phyloP scores from a whole-genome alignment of 1,284 basidiomycete species.

The Puccinia sorghi region DNA sequence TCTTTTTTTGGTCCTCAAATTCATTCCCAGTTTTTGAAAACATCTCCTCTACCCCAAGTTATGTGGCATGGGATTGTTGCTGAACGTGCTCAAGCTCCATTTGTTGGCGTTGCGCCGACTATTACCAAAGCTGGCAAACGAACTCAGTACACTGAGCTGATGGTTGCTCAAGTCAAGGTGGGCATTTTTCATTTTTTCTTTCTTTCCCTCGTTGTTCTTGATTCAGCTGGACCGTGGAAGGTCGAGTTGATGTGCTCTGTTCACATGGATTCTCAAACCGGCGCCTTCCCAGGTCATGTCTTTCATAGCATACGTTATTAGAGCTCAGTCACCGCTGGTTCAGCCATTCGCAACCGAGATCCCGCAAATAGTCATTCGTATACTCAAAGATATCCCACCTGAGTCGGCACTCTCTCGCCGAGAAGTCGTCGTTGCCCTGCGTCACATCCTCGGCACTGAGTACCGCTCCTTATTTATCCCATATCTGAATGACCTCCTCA shows the following conservation, averaged over 20 bases:
- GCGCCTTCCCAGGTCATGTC: slow-evolving; percentile 72
- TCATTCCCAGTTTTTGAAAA: slow-evolving; percentile 63
- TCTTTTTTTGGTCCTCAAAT: neutral
- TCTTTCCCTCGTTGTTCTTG: slow-evolving; percentile 1
- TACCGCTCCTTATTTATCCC: slow-evolving; percentile 78
- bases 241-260: neutral
- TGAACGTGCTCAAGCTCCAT: slow-evolving; percentile 70
- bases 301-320: slow-evolving; percentile 86
- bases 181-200: slow-evolving; percentile 24
- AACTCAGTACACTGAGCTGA: slow-evolving; percentile 80
- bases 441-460: slow-evolving; percentile 82
- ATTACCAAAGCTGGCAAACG: slow-evolving; percentile 72
- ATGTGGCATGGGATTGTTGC: slow-evolving; percentile 73
- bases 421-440: slow-evolving; percentile 90
- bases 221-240: neutral
- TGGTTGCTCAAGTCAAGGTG: slow-evolving; percentile 90
- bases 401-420: slow-evolving; percentile 62
- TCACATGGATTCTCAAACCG: neutral
- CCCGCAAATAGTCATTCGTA: slow-evolving; percentile 75
- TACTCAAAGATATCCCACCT: slow-evolving; percentile 90
- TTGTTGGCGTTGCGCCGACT: slow-evolving; percentile 75
- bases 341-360: slow-evolving; percentile 79
- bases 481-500: slow-evolving; percentile 84
- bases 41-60: slow-evolving; percentile 85
- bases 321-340: slow-evolving; percentile 70